A percentile compares a stretch with the other conserved stretches of the same genome.
These are phyloP conservation scores for Daldinia eschscholtzii DNA, from an alignment of 2,329 filamentous ascomycete genomes.

Conservation along the genomic window DNA sequence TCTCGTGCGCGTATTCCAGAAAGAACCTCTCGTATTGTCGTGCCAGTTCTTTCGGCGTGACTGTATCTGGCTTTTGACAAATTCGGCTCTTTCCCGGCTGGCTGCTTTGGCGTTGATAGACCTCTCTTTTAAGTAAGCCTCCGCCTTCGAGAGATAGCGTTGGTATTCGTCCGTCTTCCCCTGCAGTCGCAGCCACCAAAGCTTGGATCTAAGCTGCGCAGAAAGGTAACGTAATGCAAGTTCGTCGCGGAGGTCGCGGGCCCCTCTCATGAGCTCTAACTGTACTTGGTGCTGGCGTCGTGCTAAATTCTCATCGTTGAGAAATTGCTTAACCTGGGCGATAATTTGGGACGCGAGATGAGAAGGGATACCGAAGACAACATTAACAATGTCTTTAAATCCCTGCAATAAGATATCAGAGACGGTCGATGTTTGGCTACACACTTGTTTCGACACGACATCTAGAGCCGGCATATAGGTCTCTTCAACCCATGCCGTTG, in stretches of 20 bases:
- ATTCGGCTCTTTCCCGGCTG: slow-evolving; percentile 48
- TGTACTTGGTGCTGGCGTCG: slow-evolving; percentile 50
- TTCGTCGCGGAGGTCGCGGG: slow-evolving; percentile 56
- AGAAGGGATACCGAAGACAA: slow-evolving; percentile 40
- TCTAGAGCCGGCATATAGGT: slow-evolving; percentile 51
- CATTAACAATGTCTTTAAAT: slow-evolving; percentile 46
- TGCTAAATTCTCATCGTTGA: slow-evolving; percentile 44
- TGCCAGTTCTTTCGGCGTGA: slow-evolving; percentile 47
- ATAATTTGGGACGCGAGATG: slow-evolving; percentile 44
- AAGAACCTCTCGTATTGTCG: slow-evolving; percentile 44
- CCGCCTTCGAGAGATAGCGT: slow-evolving; percentile 63
- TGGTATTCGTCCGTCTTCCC: slow-evolving; percentile 62
- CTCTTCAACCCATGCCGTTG: slow-evolving; percentile 53
- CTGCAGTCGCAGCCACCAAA: slow-evolving; percentile 68
- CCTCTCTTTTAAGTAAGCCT: slow-evolving; percentile 57
- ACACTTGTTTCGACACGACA: slow-evolving; percentile 51
- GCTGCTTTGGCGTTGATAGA: slow-evolving; percentile 51
- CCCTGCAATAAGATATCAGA: slow-evolving; percentile 50
- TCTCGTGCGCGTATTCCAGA: slow-evolving; percentile 46
- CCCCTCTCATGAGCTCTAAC: slow-evolving; percentile 52
- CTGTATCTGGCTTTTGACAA: slow-evolving; percentile 49
- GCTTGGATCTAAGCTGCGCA: slow-evolving; percentile 68
- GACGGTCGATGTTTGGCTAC: slow-evolving; percentile 49
- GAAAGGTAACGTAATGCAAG: slow-evolving; percentile 62
- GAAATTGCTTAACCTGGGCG: slow-evolving; percentile 45